phyloP scores from a whole-genome alignment of 2,329 filamentous ascomycete species.

The Elsinoe australis region DNA sequence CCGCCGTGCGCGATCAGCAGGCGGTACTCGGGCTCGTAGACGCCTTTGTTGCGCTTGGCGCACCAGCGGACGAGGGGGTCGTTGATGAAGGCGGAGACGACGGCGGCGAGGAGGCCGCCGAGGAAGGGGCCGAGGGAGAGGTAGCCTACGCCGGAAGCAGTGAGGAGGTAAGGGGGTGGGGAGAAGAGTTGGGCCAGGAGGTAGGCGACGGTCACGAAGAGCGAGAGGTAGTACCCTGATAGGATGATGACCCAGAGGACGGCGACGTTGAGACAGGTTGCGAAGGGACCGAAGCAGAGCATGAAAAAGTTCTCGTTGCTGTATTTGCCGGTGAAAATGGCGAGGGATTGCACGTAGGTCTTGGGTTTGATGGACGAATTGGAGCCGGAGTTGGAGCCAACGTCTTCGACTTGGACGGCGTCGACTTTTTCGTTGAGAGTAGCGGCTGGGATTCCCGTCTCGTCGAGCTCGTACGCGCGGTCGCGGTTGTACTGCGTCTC shows the following conservation, averaged over 20 bases:
- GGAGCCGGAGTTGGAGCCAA: slow-evolving; percentile 9
- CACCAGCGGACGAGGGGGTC: slow-evolving; percentile 38
- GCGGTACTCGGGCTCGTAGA: slow-evolving; percentile 50
- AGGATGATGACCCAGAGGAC: slow-evolving; percentile 46
- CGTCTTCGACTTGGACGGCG: slow-evolving; percentile 14
- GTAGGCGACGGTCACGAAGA: slow-evolving; percentile 39
- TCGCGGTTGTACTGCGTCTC: slow-evolving; percentile 45
- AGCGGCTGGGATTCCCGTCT: slow-evolving; percentile 11
- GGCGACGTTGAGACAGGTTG: slow-evolving; percentile 45
- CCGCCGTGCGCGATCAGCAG: slow-evolving; percentile 30
- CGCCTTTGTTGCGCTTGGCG: slow-evolving; percentile 43
- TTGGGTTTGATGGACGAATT: slow-evolving; percentile 28
- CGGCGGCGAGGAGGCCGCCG: slow-evolving; percentile 33
- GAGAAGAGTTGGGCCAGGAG: slow-evolving; percentile 44
- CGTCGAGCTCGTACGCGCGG: slow-evolving; percentile 24
- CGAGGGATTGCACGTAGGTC: slow-evolving; percentile 31
- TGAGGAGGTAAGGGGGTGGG: slow-evolving; percentile 40
- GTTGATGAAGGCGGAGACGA: slow-evolving; percentile 30
- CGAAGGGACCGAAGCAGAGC: slow-evolving; percentile 39
- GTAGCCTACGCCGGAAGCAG: slow-evolving; percentile 38
- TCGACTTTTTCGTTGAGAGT: slow-evolving; percentile 18
- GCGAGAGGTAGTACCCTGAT: slow-evolving; percentile 37
- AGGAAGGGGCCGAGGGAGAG: slow-evolving; percentile 37
- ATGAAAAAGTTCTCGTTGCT: slow-evolving; percentile 34
- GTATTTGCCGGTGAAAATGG: slow-evolving; percentile 36